Base-by-base conservation (phyloP, 305 asterid genomes). In the Fraxinus baroniana region DNA sequence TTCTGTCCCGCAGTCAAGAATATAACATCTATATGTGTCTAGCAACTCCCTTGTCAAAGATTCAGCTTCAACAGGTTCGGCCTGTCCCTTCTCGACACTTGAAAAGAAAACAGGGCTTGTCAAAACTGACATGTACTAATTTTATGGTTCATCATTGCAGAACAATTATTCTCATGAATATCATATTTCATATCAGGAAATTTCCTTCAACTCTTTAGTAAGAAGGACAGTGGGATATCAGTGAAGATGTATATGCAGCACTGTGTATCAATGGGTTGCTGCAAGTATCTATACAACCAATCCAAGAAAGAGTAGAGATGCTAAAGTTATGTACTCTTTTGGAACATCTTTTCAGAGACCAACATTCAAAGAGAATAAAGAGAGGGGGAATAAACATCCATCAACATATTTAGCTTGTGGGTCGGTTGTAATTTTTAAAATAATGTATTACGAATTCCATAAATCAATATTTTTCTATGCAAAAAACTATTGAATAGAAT, bases 21-120 rank as follows among this genome's bases (percentile, higher is more conserved):
- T 88, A 79, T 91, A 95, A 89, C 98, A 93, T 82, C 86, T 92
- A 81, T 90, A 84, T 22, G 98, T 92, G 86, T 88, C 89, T 80
- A 95, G 87, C 86, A 90, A 87, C 85, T 88, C 94, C 89, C 91
- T 92, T 76, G 88, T 90, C 89, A 91, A 85, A 39, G 90, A 81
- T 86, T 85, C 90, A 15, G 89, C 89, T 81, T 86, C 90, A 55
- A 91, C 52, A 22, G 90, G 87, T 74, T 86, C 72, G 60, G 82
- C 83, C 85, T 86, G 93, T 84, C 91, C 94, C 87, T 86, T 91
- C 84, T 88, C 91, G 82, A 90, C 87, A 78, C 93, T 90, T 66
- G 36, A 36, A 66, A 46, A 39, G 57, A 79, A 79, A 79, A 22
- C 33, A 72, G 2, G 22, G 84, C 44, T 64, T 20, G 74, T 79